Percentiles rank a stretch among this genome's conserved stretches.
Conservation (phyloP, 2,329 filamentous ascomycete genomes). For the Paradendryphiella salina region DNA sequence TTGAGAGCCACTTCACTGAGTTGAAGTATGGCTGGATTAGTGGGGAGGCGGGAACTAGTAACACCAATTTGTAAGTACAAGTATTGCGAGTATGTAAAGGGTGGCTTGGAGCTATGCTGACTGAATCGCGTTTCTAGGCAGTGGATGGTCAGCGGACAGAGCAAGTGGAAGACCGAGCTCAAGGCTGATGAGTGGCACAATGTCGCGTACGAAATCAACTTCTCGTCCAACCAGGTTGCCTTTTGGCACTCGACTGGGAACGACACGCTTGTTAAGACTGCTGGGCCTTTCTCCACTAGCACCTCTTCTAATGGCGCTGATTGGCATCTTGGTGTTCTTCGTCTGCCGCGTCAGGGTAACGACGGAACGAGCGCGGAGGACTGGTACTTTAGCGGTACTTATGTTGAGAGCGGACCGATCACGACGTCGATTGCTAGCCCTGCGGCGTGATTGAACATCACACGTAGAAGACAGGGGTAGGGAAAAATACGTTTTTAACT, state of each 20-base stretch:
- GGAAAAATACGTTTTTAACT: no score
- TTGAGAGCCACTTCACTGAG: conserved; percentile 74
- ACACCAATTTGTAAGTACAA: conserved; percentile 52
- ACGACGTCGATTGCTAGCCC: conserved; percentile 42
- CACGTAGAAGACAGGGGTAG: no score
- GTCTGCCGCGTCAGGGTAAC: conserved; percentile 62
- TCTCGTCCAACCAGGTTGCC: conserved; percentile 62
- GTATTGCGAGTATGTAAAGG: no score
- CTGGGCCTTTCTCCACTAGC: conserved; percentile 62
- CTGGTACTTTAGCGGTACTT: conserved; percentile 72
- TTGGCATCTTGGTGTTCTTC: conserved; percentile 72
- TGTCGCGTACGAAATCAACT: conserved; percentile 74
- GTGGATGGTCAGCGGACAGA: conserved; percentile 65
- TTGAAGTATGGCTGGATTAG: conserved; percentile 68
- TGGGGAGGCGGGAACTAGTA: conserved; percentile 54
- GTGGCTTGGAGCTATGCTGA: no score
- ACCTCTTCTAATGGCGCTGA: conserved; percentile 70
- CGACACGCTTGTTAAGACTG: conserved; percentile 60
- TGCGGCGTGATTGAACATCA: neutral
- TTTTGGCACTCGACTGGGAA: conserved; percentile 72
- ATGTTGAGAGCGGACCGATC: conserved; percentile 63
- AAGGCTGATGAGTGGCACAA: conserved; percentile 72
- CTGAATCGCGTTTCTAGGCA: conserved; percentile 37
- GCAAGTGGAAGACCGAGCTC: conserved; percentile 66
- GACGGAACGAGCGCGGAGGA: conserved; percentile 61